phyloP scores from a whole-genome alignment of 2,329 filamentous ascomycete genomes.

The Penicillium verrucosum region DNA sequence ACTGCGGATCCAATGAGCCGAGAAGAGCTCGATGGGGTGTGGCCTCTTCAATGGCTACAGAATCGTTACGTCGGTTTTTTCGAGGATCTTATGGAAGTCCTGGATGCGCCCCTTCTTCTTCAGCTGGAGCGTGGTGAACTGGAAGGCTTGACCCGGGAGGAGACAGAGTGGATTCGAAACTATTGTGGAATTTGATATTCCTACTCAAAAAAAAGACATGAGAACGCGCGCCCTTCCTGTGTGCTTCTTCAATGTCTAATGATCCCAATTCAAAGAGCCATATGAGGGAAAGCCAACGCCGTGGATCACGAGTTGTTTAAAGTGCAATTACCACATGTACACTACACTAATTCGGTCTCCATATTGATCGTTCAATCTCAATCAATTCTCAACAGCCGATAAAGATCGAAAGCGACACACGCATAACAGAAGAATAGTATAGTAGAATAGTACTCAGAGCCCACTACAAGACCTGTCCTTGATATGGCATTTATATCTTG shows the following conservation, averaged over 20 bases:
- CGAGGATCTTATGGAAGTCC: constrained; percentile 39
- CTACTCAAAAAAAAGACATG: neutral
- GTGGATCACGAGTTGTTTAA: neutral
- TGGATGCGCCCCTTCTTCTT: constrained; percentile 49
- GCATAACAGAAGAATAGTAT: neutral
- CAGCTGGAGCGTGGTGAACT: constrained; percentile 52
- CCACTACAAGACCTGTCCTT: constrained; percentile 6
- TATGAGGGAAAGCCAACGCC: neutral
- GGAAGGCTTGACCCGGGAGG: constrained; percentile 34
- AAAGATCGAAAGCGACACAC: neutral
- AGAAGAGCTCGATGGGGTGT: constrained; percentile 23
- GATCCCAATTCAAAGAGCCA: neutral
- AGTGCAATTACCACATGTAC: neutral
- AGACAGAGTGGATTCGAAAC: constrained; percentile 29
- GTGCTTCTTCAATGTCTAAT: neutral
- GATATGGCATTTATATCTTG: constrained; percentile 22
- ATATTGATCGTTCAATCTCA: neutral
- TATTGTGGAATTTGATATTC: neutral
- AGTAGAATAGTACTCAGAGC: neutral
- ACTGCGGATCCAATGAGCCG: constrained; percentile 18
- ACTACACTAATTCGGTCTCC: neutral
- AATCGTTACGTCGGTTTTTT: constrained; percentile 42
- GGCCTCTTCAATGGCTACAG: constrained; percentile 24
- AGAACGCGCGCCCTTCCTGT: neutral
- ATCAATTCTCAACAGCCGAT: neutral